A percentile compares a stretch with the other conserved stretches of the same genome.
Conservation (phyloP, 441 rosid species). For the Corymbia calophylla region DNA sequence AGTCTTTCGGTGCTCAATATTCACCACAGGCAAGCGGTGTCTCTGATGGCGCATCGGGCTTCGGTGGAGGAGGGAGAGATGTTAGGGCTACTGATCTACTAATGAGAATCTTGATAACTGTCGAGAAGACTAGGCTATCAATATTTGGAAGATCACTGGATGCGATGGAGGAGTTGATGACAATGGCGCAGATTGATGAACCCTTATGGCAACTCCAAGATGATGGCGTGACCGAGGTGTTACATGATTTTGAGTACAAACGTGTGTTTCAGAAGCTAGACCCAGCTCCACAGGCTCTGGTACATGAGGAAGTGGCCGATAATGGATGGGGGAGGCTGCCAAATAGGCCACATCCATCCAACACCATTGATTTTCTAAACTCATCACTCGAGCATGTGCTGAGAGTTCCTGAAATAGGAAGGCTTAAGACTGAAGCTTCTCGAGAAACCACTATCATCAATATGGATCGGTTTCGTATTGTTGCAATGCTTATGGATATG, state of each 20-base stretch:
- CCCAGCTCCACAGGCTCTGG: not conserved
- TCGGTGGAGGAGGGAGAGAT: not conserved
- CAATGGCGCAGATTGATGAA: conserved; percentile 16
- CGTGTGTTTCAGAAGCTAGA: not conserved
- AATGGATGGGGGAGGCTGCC: not conserved
- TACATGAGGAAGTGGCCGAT: not conserved
- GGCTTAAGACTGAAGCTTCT: conserved; percentile 19
- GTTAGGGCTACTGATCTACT: conserved; percentile 29
- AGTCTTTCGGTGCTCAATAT: not conserved
- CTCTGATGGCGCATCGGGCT: not conserved
- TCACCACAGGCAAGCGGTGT: not conserved
- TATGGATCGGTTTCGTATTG: conserved; percentile 9
- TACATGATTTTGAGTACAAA: conserved; percentile 26
- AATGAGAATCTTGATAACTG: conserved; percentile 24
- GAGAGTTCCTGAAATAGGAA: not conserved
- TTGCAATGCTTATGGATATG: conserved; percentile 39
- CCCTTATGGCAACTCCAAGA: conserved; percentile 21
- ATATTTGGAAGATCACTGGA: not conserved
- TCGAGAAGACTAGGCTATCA: conserved; percentile 11
- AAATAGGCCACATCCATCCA: not conserved
- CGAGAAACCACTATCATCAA: conserved; percentile 18
- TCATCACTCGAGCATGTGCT: not conserved
- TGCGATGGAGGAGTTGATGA: conserved; percentile 34
- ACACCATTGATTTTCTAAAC: not conserved
- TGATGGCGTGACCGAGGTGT: not conserved